Evolutionary conservation across 78 protist species (phyloP).

Genomic region (Dictyostelium firmibasis): DNA sequence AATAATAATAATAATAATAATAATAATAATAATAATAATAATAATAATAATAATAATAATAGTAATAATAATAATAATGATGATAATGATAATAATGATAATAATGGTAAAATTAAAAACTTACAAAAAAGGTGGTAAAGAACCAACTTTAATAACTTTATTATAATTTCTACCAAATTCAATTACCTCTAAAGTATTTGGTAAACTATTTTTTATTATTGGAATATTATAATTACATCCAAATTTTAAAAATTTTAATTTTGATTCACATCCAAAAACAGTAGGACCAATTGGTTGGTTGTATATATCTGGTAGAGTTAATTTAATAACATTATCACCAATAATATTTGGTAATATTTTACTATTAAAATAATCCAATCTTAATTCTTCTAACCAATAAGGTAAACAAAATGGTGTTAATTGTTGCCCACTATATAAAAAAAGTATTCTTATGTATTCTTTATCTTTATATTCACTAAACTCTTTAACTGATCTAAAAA

Average conservation of each 20-base stretch:
- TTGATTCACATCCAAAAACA: background rate
- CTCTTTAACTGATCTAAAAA: background rate
- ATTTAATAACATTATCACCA: background rate
- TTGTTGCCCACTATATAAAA: no score
- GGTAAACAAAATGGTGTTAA: background rate
- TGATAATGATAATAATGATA: no score
- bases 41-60: no score
- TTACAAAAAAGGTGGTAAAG: background rate
- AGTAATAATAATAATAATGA: no score
- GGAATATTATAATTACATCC: background rate
- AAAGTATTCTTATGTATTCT: background rate
- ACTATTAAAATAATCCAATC: no score
- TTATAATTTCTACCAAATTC: background rate
- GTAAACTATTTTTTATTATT: no score
- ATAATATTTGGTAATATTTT: no score
- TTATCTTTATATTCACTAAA: background rate
- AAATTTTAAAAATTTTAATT: no score
- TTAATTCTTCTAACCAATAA: background rate
- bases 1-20: no score
- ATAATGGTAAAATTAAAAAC: no score
- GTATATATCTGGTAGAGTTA: background rate
- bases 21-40: no score
- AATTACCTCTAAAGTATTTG: background rate
- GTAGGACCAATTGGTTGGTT: background rate
- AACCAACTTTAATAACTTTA: background rate